Evolutionary conservation across 2,329 filamentous ascomycete species (phyloP), one percentile per base, ranked within the genome.

Genomic region (Lecanosticta acicola): DNA sequence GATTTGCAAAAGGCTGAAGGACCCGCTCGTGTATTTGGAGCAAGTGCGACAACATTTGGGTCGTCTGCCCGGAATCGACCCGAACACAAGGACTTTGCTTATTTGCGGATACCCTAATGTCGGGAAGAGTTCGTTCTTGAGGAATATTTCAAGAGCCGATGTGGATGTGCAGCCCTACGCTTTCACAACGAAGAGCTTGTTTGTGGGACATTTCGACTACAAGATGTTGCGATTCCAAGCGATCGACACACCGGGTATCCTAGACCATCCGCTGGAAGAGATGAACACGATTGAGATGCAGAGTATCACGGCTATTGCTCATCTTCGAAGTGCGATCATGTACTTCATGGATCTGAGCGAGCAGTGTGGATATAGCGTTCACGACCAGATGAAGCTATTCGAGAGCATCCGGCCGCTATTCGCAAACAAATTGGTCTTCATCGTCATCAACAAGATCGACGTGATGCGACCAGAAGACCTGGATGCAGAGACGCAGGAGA

Each of bases 271-370:
- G 29, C 80, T 98, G 7, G 93, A 97, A 71, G 93, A 97, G 73
- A 98, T 97, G 93, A 95, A 96, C 73, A 97, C 93, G 3, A 98
- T 98, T 65, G 93, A 98, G 71, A 97, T 97, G 88, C 93, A 97
- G 75, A 86, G 86, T 51, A 96, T 98, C 58, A 97, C 91, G 14
- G 93, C 94, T 9, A 95, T 98, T 72, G 93, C 93, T 41, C 94
- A 98, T 74, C 76, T 98, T 65, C 81, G 91, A 60, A 94, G 90
- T 34, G 91, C 91, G 46, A 94, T 98, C 55, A 76, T 97, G 49
- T 97, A 97, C 71, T 97, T 97, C 66, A 95, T 97, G 87, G 91
- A 97, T 74, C 75, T 96, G 51, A 94, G 87, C 17, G 91, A 96
- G 74, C 88, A 95, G 74, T 96, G 90, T 60, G 93, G 93, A 48